Evolutionary conservation across 768 basidiomycete genomes (phyloP).

Genomic region (Pholiota molesta): DNA sequence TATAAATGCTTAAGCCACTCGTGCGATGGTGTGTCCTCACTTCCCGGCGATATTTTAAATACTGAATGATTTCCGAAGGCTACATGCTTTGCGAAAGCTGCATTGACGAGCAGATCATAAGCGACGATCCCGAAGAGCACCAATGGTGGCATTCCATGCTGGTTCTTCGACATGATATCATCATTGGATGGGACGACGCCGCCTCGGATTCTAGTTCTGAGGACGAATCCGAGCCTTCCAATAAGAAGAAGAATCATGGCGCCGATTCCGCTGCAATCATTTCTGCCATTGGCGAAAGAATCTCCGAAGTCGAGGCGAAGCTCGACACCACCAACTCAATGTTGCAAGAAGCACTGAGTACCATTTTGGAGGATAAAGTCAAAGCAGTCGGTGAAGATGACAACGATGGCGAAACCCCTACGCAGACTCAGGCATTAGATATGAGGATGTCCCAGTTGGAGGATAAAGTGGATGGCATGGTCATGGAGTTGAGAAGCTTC

Average conservation of each 20-base stretch:
- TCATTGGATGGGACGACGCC: neutral
- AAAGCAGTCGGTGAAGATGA: neutral
- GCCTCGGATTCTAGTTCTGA: neutral
- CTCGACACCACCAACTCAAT: slow-evolving; percentile 4
- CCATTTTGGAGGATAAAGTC: neutral
- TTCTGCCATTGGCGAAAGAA: neutral
- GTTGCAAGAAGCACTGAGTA: neutral
- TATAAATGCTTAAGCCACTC: slow-evolving; percentile 10
- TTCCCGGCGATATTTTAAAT: too few species aligned
- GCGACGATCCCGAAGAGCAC: slow-evolving; percentile 5
- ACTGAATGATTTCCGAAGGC: neutral
- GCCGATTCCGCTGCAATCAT: neutral
- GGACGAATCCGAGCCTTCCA: neutral
- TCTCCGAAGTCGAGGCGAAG: neutral
- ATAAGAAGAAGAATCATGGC: neutral
- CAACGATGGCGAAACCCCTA: neutral
- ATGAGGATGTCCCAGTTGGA: slow-evolving; percentile 8
- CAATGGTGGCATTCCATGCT: slow-evolving; percentile 17
- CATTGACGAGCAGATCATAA: neutral
- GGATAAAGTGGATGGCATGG: slow-evolving; percentile 7
- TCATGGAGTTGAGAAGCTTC: neutral
- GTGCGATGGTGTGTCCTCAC: neutral
- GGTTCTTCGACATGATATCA: slow-evolving; percentile 8
- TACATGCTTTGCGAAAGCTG: slow-evolving; percentile 7
- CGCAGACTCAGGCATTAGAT: neutral